Evolutionary conservation across 495 filamentous ascomycete genomes (phyloP), one percentile per base, ranked within the genome.

Genomic region (Penicillium taxi): DNA sequence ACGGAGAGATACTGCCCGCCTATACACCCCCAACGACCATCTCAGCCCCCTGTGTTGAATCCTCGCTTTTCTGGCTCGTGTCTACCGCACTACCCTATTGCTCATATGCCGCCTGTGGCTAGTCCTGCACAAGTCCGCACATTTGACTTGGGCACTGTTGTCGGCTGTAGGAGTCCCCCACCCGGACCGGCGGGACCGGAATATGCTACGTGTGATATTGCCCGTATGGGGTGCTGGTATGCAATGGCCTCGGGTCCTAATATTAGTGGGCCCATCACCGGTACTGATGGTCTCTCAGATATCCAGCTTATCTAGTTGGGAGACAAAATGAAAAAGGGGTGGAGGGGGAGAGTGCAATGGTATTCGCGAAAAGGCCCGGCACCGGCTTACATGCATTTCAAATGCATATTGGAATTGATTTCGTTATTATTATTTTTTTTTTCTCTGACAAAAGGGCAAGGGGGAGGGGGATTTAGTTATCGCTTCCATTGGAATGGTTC

Each of bases 91-190:
- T 35, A 16, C 32, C 32, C 23, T 12, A n/a, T 13, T 4, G 9
- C 20, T 24, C 32, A 12, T 2, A 9, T 24, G 6, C 9, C 32
- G 1, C 4, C 32, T 16, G 29, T 28, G 11, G 5, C 26, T 28
- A n/a, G 26, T n/a, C 11, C 11, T 28, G 11, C 15, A 5, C 26
- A 28, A 24, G 22, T 24, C 6, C 11, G 21, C 42, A 50, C n/a
- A 1, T 60, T 52, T 37, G 49, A 53, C 33, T 37, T 50, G 13
- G 32, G 49, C 11, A 42, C 30, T 17, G 40, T 59, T 23, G 45
- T 56, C 40, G 54, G 56, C 42, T 58, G 55, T 26, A 45, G 56
- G n/a, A 44, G 46, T 32, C 35, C 42, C n/a, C 39, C 55, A 16
- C 45, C 16, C 29, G 24, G 44, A 55, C 34, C 19, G 45, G 28